Conservation (phyloP, 1,284 basidiomycete species). For the Malassezia yamatoensis region DNA sequence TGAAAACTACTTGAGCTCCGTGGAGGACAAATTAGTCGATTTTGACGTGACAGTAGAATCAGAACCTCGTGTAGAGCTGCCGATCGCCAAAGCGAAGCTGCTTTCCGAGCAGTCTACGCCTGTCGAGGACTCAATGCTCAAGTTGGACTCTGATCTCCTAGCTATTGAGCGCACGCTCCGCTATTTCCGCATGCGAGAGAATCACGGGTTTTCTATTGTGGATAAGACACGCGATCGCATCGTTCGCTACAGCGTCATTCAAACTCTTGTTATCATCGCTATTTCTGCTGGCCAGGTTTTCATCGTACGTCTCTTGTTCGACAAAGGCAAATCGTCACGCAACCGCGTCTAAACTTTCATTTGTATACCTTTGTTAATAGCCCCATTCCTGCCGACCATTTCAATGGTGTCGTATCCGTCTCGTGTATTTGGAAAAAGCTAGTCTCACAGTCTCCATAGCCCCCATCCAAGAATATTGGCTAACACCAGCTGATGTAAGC, state of each 20-base stretch:
- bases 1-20: constrained; percentile 62
- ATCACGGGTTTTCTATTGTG: constrained; percentile 40
- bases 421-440: too few relatives aligned
- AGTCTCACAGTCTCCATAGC: neutral
- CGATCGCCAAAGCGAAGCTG: constrained; percentile 27
- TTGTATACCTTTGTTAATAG: neutral
- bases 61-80: constrained; percentile 40
- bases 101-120: constrained; percentile 41
- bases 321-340: constrained; percentile 25
- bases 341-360: constrained; percentile 33
- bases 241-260: constrained; percentile 40
- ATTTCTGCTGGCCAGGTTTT: constrained; percentile 40
- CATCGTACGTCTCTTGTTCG: constrained; percentile 38
- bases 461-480: neutral
- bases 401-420: too few relatives aligned
- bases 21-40: constrained; percentile 42
- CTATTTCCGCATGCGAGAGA: constrained; percentile 45
- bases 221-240: constrained; percentile 35
- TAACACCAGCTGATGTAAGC: constrained; percentile 2
- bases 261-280: constrained; percentile 32
- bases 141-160: constrained; percentile 28
- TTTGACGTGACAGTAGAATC: constrained; percentile 48
- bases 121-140: constrained; percentile 35
- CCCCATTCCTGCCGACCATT: neutral
- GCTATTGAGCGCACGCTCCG: constrained; percentile 35